Evolutionary conservation across 163 green algal genomes (phyloP), one percentile per base, ranked within the genome.

Genomic region (Scenedesmus sp.): DNA sequence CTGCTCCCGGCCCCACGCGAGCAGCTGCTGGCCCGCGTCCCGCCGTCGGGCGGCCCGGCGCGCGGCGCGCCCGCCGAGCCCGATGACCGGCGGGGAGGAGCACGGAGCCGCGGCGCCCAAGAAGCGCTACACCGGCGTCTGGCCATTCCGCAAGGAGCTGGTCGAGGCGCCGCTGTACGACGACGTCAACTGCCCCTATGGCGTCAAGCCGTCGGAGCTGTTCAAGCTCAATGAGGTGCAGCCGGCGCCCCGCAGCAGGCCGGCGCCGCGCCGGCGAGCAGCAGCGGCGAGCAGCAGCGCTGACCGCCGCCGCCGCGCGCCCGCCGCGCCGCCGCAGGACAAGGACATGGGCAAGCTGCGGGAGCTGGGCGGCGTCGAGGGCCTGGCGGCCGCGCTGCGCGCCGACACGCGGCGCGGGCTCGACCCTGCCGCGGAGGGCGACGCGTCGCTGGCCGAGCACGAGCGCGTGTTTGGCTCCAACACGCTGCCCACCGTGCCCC

Each of bases 401-500:
- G 89, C 77, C 17, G 78, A 86, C 26, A 42, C 87, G 0, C 63
- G 78, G 26, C 44, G 75, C 34, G 94, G 93, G 2, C 50, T 97
- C 14, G 67, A 71, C n/a, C 33, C 63, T 3, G 26, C 50, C 17
- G 78, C 57, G 1, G 29, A 71, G 0, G 69, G 81, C 2, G 36
- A 64, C 0, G 60, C 34, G 9, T 86, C 53, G n/a, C 50, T 90
- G 14, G 79, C 84, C 34, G 69, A 75, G 54, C 84, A 94, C 34
- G 62, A 72, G 34, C 48, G 82, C 1, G 70, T 77, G 11, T 98
- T 92, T 75, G 95, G 95, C 14, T 63, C 75, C 51, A 98, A 98
- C 83, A 88, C 65, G 2, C 92, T 93, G 60, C 86, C 87, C 18
- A 71, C 86, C 22, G 78, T 92, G 36, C 87, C 89, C 0, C 36